Base-by-base conservation (phyloP, 371 early-diverging fungal species). In the Smittium mucronatum region DNA sequence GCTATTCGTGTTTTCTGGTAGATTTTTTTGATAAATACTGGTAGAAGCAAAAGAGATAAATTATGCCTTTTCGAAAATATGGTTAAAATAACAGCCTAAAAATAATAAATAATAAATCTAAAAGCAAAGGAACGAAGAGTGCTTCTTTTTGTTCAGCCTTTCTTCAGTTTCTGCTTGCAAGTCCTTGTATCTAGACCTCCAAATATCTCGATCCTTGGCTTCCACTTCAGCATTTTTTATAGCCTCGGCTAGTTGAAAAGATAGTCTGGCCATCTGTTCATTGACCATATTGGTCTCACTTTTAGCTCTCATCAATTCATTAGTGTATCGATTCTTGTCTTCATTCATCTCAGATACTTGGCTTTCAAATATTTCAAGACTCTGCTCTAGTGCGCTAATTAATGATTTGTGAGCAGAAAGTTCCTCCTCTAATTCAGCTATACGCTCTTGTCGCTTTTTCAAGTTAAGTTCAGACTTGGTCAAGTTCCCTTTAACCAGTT, bases 271-370 rank as follows among this genome's bases (percentile, higher is more conserved):
- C 2, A 64, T 35, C 68, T 72, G 72, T 47, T 70, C 75, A 1
- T 30, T 47, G 28, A 70, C 15, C 16, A 30, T 29, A 57, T 72
- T 75, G n/a, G 73, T 28, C 60, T 78, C 78, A 0, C 70, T 73
- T 25, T 72, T 72, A 34, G 69, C 70, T 21, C 78, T 72, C 36
- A 73, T 29, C 0, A 77, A 70, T 69, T 78, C 78, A 57, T 71
- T 76, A 35, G 71, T 58, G 29, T 70, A 73, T 30, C 73, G 70
- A 21, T 77, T 73, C 34, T 76, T 73, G 17, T 77, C 74, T 47
- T 75, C 72, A 69, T 77, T 77, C 61, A 73, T 69, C 30, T 80
- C 76, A 59, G 77, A 75, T 29, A 76, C 76, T 30, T 79, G 81
- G 29, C 74, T 74, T 65, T 82, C 81, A 36, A 75, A 67, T 1